Evolutionary conservation across 805 yeast species (phyloP), one percentile per base, ranked within the genome.

Genomic region (Candida vaughaniae): DNA sequence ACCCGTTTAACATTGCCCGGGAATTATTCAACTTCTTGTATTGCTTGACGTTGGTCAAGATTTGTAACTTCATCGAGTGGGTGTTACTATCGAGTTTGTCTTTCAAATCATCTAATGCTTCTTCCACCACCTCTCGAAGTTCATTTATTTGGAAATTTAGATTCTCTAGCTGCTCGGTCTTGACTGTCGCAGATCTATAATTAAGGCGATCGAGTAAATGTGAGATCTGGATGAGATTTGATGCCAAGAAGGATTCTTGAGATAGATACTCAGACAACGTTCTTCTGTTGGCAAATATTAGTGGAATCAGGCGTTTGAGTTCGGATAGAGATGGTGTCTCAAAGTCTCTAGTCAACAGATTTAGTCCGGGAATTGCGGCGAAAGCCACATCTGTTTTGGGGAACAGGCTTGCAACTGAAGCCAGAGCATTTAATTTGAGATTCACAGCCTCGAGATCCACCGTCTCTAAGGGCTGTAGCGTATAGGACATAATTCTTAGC

Each of bases 321-420:
- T 45, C 49, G 14, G 15, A 19, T 5, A 41, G 30, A n/a, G 45
- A 41, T 6, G 36, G 43, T n/a, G n/a, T n/a, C n/a, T n/a, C n/a
- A n/a, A n/a, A n/a, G n/a, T n/a, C n/a, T n/a, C n/a, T n/a, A n/a
- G n/a, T n/a, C n/a, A n/a, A n/a, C n/a, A n/a, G n/a, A n/a, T n/a
- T n/a, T n/a, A n/a, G n/a, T n/a, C n/a, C n/a, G n/a, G n/a, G n/a
- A n/a, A n/a, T n/a, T n/a, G n/a, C n/a, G n/a, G n/a, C n/a, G n/a
- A n/a, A n/a, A n/a, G n/a, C n/a, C n/a, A n/a, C n/a, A n/a, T n/a
- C n/a, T n/a, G n/a, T n/a, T n/a, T n/a, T n/a, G n/a, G n/a, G n/a
- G n/a, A n/a, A n/a, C n/a, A n/a, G n/a, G n/a, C n/a, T n/a, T n/a
- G n/a, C n/a, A n/a, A n/a, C n/a, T n/a, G n/a, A n/a, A n/a, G n/a